These are phyloP conservation scores for Ogataea minuta DNA, from an alignment of 805 yeast species.

Conservation along the genomic window DNA sequence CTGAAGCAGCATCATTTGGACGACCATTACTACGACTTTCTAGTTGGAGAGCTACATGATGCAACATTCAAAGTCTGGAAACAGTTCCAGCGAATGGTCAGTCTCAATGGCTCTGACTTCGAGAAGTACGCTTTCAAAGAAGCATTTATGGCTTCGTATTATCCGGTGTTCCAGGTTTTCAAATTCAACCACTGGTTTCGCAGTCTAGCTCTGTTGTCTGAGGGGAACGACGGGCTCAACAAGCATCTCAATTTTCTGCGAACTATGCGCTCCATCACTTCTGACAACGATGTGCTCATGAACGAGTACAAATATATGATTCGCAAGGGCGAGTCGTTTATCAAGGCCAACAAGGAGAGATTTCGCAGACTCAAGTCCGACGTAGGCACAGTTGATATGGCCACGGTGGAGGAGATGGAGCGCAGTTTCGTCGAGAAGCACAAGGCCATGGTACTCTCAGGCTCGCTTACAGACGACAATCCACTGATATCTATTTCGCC, in stretches of 20 bases:
- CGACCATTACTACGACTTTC: slow-evolving; percentile 19
- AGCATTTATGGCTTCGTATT: slow-evolving; percentile 12
- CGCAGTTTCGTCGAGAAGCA: slow-evolving; percentile 10
- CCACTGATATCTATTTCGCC: slow-evolving; percentile 21
- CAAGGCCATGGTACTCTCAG: slow-evolving; percentile 16
- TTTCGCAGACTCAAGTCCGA: slow-evolving; percentile 12
- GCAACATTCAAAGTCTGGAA: slow-evolving; percentile 14
- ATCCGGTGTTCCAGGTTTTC: slow-evolving; percentile 21
- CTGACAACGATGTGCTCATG: slow-evolving; percentile 14
- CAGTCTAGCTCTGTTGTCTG: slow-evolving; percentile 18
- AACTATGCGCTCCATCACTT: slow-evolving; percentile 20
- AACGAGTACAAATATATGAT: slow-evolving; percentile 22
- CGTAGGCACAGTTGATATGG: slow-evolving; percentile 8
- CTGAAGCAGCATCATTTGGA: slow-evolving; percentile 21
- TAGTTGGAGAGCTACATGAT: slow-evolving; percentile 12
- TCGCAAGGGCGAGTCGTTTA: slow-evolving; percentile 18
- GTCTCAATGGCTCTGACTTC: slow-evolving; percentile 11
- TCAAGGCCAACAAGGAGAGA: slow-evolving; percentile 18
- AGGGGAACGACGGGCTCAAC: slow-evolving; percentile 15
- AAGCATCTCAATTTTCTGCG: slow-evolving; percentile 18
- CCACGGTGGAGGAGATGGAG: slow-evolving; percentile 12
- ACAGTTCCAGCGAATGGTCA: slow-evolving; percentile 8
- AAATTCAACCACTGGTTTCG: slow-evolving; percentile 24
- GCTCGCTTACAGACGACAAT: slow-evolving; percentile 23
- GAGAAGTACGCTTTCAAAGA: slow-evolving; percentile 13